Conservation (phyloP, 805 yeast genomes). For the Yarrowia bubula region DNA sequence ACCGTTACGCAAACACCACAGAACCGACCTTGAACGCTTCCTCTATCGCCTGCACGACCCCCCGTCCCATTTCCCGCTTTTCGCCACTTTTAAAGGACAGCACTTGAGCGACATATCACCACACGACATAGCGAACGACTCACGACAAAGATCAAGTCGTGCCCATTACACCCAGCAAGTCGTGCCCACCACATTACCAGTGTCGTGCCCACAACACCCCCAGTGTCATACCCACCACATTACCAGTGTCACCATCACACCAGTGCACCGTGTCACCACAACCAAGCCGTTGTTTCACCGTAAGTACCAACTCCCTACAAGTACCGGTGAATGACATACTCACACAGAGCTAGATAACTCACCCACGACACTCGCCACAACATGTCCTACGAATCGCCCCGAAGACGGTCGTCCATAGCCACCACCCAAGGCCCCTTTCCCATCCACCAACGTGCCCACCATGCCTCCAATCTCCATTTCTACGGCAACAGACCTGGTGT, state of each 20-base stretch:
- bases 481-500: conserved; percentile 11
- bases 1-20: neutral
- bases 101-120: neutral
- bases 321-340: too few species aligned
- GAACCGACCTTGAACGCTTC: neutral
- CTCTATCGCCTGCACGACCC: neutral
- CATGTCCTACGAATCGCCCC: conserved; percentile 21
- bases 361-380: neutral
- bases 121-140: neutral
- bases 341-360: too few species aligned
- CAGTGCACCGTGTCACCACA: too few species aligned
- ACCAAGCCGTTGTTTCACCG: too few species aligned
- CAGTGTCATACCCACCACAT: neutral
- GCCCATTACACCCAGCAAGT: neutral
- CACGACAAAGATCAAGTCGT: neutral
- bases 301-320: too few species aligned
- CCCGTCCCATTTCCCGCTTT: neutral
- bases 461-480: conserved; percentile 23
- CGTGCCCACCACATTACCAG: neutral
- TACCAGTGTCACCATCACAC: neutral
- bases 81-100: conserved; percentile 6
- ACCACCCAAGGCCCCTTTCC: conserved; percentile 18
- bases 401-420: conserved; percentile 22
- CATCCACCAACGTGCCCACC: conserved; percentile 25
- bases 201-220: neutral